Conservation (phyloP, 2,329 filamentous ascomycete genomes). For the Didymella segeticola region DNA sequence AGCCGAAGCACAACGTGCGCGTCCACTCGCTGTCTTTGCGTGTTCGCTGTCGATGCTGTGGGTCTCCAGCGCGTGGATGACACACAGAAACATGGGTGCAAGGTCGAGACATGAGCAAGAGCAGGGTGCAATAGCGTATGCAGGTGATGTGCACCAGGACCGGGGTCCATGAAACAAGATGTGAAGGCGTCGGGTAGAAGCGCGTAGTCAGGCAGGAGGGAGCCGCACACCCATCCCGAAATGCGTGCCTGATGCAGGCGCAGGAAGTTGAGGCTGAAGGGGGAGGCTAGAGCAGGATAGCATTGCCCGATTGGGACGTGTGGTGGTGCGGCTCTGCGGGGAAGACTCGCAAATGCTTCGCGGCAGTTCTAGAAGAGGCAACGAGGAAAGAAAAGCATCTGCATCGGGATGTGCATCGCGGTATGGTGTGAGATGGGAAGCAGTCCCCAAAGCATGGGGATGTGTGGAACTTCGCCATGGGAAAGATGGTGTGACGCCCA, state of each 20-base stretch:
- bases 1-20: conserved; percentile 1
- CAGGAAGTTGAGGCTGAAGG: conserved; percentile 4
- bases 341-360: background rate
- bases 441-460: background rate
- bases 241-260: background rate
- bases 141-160: conserved; percentile 15
- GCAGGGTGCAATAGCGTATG: conserved; percentile 4
- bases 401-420: conserved; percentile 1
- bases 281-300: conserved; percentile 6
- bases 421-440: conserved; percentile 7
- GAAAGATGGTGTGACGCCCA: conserved; percentile 7
- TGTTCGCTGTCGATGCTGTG: background rate
- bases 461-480: background rate
- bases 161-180: background rate
- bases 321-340: conserved; percentile 16
- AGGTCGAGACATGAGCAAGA: background rate
- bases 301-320: background rate
- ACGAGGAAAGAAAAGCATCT: background rate
- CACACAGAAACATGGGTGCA: conserved; percentile 8
- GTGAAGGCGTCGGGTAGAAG: conserved; percentile 6
- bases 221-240: background rate
- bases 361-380: background rate
- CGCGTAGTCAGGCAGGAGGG: background rate
- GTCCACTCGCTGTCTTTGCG: conserved; percentile 3
- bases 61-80: conserved; percentile 4